Evolutionary conservation across 441 rosid species (phyloP), one percentile per base, ranked within the genome.

Genomic region (Manihot esculenta): DNA sequence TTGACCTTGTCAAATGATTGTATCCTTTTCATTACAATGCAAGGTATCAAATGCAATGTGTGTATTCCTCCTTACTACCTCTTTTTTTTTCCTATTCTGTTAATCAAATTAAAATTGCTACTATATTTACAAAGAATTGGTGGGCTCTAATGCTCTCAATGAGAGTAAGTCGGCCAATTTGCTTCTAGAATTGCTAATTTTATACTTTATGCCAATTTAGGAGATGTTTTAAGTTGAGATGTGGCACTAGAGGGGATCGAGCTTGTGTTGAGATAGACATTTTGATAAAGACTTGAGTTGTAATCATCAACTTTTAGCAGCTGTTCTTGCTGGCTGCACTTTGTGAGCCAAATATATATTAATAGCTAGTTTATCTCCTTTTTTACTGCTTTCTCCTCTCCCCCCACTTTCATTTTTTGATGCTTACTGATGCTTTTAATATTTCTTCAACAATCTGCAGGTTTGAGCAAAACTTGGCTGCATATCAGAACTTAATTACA

Each of bases 401-500:
- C 18, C 30, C 48, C 14, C 35, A 0, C 15, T 35, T 56, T 80
- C 62, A 30, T 56, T 15, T 20, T 44, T 64, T 55, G 68, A 47
- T 55, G 13, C 11, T 47, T 1, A 26, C 58, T 72, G 47, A 74
- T 55, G 14, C 44, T 38, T 69, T 47, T 71, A 63, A 50, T 72
- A 47, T 72, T 75, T 77, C 65, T 78, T 73, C 47, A 57, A 66
- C 72, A 48, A 70, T 63, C 20, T 81, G 72, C 78, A 95, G 99
- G 82, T 93, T 89, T 80, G 89, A 93, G 83, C 76, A 74, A 80
- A 96, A 93, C 79, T 62, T 96, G 89, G 97, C 95, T 68, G 79
- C 82, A 14, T 96, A 96, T 83, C 98, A 90, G 84, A 93, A 88
- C 80, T 82, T 96, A 84, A 96, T 93, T 62, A 93, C 97, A 3